phyloP scores from a whole-genome alignment of 805 yeast species.

The Yarrowia bubula region DNA sequence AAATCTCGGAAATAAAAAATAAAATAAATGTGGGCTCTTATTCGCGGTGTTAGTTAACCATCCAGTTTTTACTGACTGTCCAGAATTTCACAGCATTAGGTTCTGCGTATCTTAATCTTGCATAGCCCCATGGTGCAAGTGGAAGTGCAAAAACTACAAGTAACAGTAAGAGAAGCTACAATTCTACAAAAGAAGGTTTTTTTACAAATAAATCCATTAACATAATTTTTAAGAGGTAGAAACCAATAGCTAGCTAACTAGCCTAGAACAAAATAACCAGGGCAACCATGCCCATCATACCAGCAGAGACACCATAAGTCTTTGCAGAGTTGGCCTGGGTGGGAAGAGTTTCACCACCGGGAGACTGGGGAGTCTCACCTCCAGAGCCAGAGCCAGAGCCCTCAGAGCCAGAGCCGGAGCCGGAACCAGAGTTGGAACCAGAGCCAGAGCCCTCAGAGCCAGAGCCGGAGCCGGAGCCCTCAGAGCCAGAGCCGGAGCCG shows the following conservation, averaged over 20 bases:
- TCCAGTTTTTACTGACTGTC: background rate
- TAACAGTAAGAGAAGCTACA: background rate
- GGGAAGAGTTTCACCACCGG: background rate
- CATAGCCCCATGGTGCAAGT: background rate
- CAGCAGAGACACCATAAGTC: constrained; percentile 6
- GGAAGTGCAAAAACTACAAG: background rate
- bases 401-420: constrained; percentile 26
- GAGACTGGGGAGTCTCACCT: constrained; percentile 8
- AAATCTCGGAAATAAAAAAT: background rate
- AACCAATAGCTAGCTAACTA: background rate
- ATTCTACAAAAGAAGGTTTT: background rate
- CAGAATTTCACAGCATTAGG: background rate
- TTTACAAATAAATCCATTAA: background rate
- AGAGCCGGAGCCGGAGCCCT: constrained; percentile 16
- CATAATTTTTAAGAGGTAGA: constrained; percentile 2
- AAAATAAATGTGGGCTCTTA: too few species aligned
- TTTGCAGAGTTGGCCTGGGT: constrained; percentile 27
- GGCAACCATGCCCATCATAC: constrained; percentile 11
- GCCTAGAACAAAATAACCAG: constrained; percentile 11
- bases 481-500: constrained; percentile 25
- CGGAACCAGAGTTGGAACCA: constrained; percentile 7
- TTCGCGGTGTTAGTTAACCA: too few species aligned
- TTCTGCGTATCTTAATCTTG: background rate
- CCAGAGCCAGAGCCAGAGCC: constrained; percentile 20
- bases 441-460: constrained; percentile 24